phyloP scores from a whole-genome alignment of 2,329 filamentous ascomycete species.

The Metarhizium robertsii region DNA sequence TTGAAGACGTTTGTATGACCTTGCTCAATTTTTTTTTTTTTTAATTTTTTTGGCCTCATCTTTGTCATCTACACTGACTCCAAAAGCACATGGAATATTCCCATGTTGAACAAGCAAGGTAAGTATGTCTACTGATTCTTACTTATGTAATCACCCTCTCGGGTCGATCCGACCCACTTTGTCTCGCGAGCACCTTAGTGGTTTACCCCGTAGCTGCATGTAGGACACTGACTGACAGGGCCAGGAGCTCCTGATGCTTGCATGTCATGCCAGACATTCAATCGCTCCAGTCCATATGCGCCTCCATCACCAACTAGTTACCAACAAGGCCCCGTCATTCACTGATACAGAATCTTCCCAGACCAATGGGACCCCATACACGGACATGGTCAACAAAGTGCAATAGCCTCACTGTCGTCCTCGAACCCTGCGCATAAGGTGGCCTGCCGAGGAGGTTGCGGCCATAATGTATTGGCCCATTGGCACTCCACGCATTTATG shows the following conservation, averaged over 20 bases:
- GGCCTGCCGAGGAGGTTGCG: slow-evolving; percentile 17
- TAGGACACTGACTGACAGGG: not conserved
- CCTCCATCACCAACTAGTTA: too few species aligned
- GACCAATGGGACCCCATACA: not conserved
- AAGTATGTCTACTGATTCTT: not conserved
- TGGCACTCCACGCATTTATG: slow-evolving; percentile 74
- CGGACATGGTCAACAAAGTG: slow-evolving; percentile 17
- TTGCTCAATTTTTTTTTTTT: too few species aligned
- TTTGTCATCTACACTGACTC: too few species aligned
- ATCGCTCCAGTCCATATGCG: not conserved
- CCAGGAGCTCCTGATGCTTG: not conserved
- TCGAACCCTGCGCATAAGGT: slow-evolving; percentile 8
- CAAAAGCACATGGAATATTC: too few species aligned
- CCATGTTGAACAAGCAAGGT: too few species aligned
- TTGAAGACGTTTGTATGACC: too few species aligned
- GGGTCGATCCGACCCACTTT: not conserved
- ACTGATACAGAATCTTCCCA: not conserved
- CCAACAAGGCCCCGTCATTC: not conserved
- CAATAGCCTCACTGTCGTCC: slow-evolving; percentile 11
- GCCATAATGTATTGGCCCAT: slow-evolving; percentile 82
- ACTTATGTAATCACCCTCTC: not conserved
- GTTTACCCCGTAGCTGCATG: too few species aligned
- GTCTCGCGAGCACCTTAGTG: not conserved
- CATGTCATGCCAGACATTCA: not conserved
- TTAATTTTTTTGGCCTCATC: too few species aligned